Evolutionary conservation across 2,329 filamentous ascomycete genomes (phyloP).

Genomic region (Curvularia verruculosa): DNA sequence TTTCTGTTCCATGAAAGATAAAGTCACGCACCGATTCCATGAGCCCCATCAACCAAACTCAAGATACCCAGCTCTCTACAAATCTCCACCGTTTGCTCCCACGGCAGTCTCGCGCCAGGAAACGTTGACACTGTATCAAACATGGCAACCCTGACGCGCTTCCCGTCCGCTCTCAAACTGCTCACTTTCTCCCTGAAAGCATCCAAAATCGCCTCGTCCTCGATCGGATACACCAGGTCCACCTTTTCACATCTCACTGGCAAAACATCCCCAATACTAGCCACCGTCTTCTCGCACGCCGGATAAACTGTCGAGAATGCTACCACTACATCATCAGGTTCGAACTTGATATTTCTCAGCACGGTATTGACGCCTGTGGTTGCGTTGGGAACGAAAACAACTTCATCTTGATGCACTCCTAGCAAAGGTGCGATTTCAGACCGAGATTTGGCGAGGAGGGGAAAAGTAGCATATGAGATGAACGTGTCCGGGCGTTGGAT

Average conservation of each 20-base stretch:
- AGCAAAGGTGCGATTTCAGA: neutral
- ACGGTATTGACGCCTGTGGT: neutral
- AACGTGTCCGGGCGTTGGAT: neutral
- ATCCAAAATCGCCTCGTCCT: neutral
- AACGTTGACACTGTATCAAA: neutral
- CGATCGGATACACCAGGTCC: neutral
- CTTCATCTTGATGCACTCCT: neutral
- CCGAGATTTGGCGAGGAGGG: neutral
- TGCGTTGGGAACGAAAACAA: neutral
- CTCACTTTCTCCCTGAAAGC: neutral
- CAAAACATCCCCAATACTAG: neutral
- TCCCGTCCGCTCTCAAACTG: neutral
- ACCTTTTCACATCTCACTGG: neutral
- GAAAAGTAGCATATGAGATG: neutral
- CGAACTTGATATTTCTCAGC: neutral
- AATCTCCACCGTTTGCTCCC: neutral
- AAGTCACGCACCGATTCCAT: neutral
- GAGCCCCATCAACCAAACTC: neutral
- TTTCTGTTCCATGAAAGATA: neutral
- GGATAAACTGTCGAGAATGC: neutral
- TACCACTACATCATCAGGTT: neutral
- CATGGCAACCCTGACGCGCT: neutral
- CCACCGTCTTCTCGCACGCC: neutral
- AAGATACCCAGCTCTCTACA: neutral
- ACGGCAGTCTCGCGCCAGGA: neutral